phyloP scores from a whole-genome alignment of 2,329 filamentous ascomycete species.

The Cordyceps militaris region DNA sequence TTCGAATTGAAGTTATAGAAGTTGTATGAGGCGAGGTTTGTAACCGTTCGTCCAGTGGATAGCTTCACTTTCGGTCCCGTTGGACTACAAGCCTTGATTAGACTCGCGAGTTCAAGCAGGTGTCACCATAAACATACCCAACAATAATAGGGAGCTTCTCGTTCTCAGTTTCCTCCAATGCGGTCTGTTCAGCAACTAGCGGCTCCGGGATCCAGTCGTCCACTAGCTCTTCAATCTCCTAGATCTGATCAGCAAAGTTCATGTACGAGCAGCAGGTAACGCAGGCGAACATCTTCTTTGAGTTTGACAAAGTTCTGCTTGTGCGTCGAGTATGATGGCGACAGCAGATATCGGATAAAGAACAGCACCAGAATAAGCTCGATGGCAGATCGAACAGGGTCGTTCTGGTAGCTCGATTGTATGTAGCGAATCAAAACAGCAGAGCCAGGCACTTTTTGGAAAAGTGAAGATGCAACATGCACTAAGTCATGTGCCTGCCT shows the following conservation, averaged over 20 bases:
- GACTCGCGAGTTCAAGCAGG: neutral
- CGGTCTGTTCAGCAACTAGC: conserved; percentile 65
- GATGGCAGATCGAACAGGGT: conserved; percentile 86
- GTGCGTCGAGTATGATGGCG: conserved; percentile 85
- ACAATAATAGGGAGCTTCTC: conserved; percentile 83
- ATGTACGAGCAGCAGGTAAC: neutral
- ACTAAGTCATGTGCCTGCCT: conserved; percentile 41
- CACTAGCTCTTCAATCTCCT: conserved; percentile 92
- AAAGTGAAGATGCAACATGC: conserved; percentile 52
- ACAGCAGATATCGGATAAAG: conserved; percentile 85
- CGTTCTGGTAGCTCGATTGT: conserved; percentile 94
- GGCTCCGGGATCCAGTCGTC: conserved; percentile 96
- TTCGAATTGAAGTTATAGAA: conserved; percentile 96
- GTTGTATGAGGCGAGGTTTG: conserved; percentile 91
- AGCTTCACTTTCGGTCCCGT: conserved; percentile 88
- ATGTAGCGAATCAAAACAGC: conserved; percentile 93
- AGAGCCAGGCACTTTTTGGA: conserved; percentile 89
- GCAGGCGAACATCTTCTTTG: conserved; percentile 57
- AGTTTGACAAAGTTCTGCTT: conserved; percentile 86
- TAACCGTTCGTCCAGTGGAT: conserved; percentile 79
- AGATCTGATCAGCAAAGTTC: conserved; percentile 21
- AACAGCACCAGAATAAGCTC: conserved; percentile 93
- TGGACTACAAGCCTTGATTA: conserved; percentile 46
- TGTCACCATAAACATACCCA: conserved; percentile 50
- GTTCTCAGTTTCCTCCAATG: conserved; percentile 71